phyloP scores from a whole-genome alignment of 345 rosid genomes.

The Camelina neglecta region DNA sequence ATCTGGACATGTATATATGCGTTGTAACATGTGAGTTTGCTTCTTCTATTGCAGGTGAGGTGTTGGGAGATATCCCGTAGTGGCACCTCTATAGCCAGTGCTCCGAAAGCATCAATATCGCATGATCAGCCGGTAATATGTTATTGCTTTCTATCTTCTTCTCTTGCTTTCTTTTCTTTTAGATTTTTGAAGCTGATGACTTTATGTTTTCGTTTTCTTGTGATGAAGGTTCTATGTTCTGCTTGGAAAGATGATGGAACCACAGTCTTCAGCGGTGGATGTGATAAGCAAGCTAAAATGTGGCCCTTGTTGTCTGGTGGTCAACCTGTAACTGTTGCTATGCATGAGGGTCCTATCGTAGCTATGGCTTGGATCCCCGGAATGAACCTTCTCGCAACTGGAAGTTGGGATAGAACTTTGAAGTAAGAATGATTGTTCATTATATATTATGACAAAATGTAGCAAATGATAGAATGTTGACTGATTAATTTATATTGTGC shows the following conservation, averaged over 20 bases:
- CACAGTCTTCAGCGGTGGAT: constrained; percentile 85
- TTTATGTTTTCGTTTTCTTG: constrained; percentile 30
- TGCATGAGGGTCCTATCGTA: constrained; percentile 89
- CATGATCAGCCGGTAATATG: constrained; percentile 92
- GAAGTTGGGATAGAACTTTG: constrained; percentile 97
- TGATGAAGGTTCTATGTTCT: constrained; percentile 79
- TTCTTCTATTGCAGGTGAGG: constrained; percentile 64
- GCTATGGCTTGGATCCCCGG: constrained; percentile 94
- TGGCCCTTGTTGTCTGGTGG: constrained; percentile 91
- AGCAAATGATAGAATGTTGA: constrained; percentile 1
- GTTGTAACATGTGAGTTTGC: constrained; percentile 16
- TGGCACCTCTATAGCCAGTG: constrained; percentile 58
- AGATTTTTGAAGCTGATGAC: constrained; percentile 5
- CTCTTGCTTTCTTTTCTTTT: not conserved
- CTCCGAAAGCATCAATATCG: constrained; percentile 82
- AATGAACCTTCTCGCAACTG: constrained; percentile 82
- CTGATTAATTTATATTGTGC: not conserved
- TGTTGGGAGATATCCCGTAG: constrained; percentile 87
- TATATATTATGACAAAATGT: not conserved
- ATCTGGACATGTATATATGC: not conserved
- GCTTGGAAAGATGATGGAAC: constrained; percentile 99
- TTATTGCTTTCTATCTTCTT: constrained; percentile 12
- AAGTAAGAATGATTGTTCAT: constrained; percentile 50
- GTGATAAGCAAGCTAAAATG: constrained; percentile 99
- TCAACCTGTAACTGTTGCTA: constrained; percentile 86